Conservation (phyloP, 768 basidiomycete genomes). For the Podaxis carcinomalis region DNA sequence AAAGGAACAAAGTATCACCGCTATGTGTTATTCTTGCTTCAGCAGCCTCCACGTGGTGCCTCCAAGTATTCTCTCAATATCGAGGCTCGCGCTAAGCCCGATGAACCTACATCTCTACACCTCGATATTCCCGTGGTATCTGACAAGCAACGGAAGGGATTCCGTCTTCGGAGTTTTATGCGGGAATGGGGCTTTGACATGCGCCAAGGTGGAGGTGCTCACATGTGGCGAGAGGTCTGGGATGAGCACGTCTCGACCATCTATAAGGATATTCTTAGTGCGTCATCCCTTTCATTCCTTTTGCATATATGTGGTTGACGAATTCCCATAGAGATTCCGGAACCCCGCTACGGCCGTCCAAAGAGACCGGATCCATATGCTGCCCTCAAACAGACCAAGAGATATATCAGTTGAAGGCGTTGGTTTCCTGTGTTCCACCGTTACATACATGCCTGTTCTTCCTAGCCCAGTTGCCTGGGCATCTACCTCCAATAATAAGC, state of each 20-base stretch:
- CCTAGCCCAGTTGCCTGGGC: background rate
- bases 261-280: constrained; percentile 64
- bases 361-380: constrained; percentile 54
- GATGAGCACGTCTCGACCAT: constrained; percentile 56
- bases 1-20: constrained; percentile 89
- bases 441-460: background rate
- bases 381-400: constrained; percentile 44
- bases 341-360: constrained; percentile 54
- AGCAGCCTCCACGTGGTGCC: constrained; percentile 47
- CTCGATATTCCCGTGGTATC: constrained; percentile 45
- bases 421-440: background rate
- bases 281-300: constrained; percentile 27
- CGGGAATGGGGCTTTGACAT: constrained; percentile 48
- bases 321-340: constrained; percentile 30
- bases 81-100: constrained; percentile 26
- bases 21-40: constrained; percentile 73
- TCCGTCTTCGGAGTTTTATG: constrained; percentile 65
- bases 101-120: constrained; percentile 28
- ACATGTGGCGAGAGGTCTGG: constrained; percentile 86
- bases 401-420: constrained; percentile 33
- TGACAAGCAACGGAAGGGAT: constrained; percentile 47
- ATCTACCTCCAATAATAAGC: background rate
- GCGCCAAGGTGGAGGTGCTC: constrained; percentile 61
- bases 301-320: constrained; percentile 11
- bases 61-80: constrained; percentile 30